phyloP scores from a whole-genome alignment of 352 stramenopile genomes.

The Phytophthora tentaculata region DNA sequence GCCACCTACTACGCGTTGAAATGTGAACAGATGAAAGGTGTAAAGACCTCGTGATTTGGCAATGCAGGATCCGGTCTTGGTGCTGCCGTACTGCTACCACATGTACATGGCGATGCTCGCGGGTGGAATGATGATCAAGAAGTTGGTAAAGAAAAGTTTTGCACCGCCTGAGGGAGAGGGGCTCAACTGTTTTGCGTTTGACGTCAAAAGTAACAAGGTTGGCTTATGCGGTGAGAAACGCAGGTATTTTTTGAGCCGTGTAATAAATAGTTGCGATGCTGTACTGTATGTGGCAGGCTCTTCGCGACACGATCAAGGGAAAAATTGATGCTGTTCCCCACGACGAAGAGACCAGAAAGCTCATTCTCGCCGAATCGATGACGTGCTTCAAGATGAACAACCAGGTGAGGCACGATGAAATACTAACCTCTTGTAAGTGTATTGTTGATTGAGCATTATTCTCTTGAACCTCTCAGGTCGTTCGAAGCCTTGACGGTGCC shows the following conservation, averaged over 20 bases:
- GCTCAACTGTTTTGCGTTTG: slow-evolving; percentile 60
- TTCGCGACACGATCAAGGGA: slow-evolving; percentile 65
- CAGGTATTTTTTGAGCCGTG: background rate
- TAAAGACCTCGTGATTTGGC: slow-evolving; percentile 2
- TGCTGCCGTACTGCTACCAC: slow-evolving; percentile 74
- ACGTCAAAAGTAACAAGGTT: slow-evolving; percentile 57
- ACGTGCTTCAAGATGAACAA: slow-evolving; percentile 77
- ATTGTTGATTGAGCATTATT: background rate
- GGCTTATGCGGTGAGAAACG: background rate
- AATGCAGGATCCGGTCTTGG: slow-evolving; percentile 56
- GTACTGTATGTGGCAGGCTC: slow-evolving; percentile 28
- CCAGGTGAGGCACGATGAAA: slow-evolving; percentile 35
- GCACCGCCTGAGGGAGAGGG: slow-evolving; percentile 44
- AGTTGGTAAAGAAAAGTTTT: slow-evolving; percentile 73
- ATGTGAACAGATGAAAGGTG: background rate
- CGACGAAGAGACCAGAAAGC: slow-evolving; percentile 53
- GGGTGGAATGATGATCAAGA: slow-evolving; percentile 66
- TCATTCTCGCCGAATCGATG: slow-evolving; percentile 60
- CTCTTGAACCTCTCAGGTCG: too few species aligned
- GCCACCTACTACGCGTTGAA: too few species aligned
- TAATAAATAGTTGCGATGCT: background rate
- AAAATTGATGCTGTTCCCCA: slow-evolving; percentile 53
- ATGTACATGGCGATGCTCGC: slow-evolving; percentile 79
- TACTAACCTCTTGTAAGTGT: too few species aligned
- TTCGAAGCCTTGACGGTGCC: slow-evolving; percentile 68